These are phyloP conservation scores for Pilatotrama ljubarskyi DNA, from an alignment of 768 basidiomycete genomes.

Conservation along the genomic window DNA sequence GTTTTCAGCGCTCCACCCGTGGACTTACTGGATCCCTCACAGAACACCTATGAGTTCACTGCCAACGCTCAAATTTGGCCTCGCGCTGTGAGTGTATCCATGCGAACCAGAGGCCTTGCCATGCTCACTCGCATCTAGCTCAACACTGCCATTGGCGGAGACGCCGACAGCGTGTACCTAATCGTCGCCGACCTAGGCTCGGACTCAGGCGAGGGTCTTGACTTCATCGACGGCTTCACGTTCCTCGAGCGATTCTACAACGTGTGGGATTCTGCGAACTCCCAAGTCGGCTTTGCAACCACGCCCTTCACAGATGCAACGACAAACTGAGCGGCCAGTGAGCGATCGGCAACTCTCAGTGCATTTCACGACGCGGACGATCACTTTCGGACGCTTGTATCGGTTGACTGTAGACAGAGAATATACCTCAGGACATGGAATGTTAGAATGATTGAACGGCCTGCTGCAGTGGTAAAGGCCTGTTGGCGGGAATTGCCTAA, in stretches of 20 bases:
- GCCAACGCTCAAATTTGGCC: conserved; percentile 36
- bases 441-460: too few relatives aligned
- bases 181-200: conserved; percentile 27
- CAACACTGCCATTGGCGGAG: conserved; percentile 32
- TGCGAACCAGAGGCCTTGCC: too few relatives aligned
- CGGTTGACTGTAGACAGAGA: neutral
- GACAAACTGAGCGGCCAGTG: conserved; percentile 22
- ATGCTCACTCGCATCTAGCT: conserved; percentile 6
- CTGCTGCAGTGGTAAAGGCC: too few relatives aligned
- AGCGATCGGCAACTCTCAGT: neutral
- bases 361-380: too few relatives aligned
- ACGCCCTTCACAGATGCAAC: conserved; percentile 36
- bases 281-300: conserved; percentile 40
- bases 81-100: conserved; percentile 17
- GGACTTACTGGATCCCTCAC: neutral
- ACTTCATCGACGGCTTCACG: conserved; percentile 32
- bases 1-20: too few relatives aligned
- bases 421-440: neutral
- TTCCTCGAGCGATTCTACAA: conserved; percentile 44
- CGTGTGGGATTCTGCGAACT: conserved; percentile 41
- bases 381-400: neutral
- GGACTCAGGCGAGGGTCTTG: conserved; percentile 29
- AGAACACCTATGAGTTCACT: conserved; percentile 29
- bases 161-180: conserved; percentile 27
- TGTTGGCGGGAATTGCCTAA: neutral